Conservation (phyloP, 768 basidiomycete genomes). For the Termitomyces sp. region DNA sequence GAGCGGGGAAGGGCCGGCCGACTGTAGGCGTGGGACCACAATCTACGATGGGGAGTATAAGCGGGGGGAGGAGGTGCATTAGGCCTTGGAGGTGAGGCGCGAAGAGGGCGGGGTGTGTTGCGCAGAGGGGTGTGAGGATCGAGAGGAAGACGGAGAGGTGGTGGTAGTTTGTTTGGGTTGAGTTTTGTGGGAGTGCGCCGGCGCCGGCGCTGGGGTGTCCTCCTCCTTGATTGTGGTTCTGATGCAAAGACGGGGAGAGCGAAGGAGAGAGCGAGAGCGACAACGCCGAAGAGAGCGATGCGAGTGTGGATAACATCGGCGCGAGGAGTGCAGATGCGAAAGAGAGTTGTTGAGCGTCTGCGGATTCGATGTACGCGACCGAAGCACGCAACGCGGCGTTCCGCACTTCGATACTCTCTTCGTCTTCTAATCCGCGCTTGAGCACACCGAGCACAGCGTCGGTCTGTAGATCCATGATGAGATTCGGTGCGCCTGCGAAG, state of each 20-base stretch:
- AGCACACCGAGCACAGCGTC: constrained; percentile 68
- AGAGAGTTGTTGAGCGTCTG: constrained; percentile 39
- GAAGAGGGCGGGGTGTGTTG: constrained; percentile 70
- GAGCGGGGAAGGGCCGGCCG: constrained; percentile 44
- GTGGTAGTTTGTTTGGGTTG: constrained; percentile 30
- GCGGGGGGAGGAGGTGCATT: constrained; percentile 69
- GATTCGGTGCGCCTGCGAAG: constrained; percentile 71
- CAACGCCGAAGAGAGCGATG: background rate
- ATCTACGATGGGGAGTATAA: constrained; percentile 54
- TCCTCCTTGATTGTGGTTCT: too few species aligned
- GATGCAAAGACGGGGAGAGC: too few species aligned
- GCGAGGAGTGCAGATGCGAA: constrained; percentile 61
- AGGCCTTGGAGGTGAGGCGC: constrained; percentile 67
- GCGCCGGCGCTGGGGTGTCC: too few species aligned
- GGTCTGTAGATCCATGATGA: constrained; percentile 74
- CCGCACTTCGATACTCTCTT: constrained; percentile 55
- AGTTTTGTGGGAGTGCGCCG: too few species aligned
- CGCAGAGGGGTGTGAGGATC: constrained; percentile 68
- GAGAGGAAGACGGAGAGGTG: constrained; percentile 66
- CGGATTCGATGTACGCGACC: constrained; percentile 64
- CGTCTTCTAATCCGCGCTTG: constrained; percentile 66
- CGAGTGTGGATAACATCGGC: constrained; percentile 45
- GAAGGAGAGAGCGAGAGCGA: background rate
- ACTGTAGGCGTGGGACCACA: constrained; percentile 52
- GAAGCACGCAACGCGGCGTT: constrained; percentile 71